Percentiles rank a stretch among this genome's conserved stretches.
Conservation (phyloP, 331 rosid genomes). For the Spiraea crenata region DNA sequence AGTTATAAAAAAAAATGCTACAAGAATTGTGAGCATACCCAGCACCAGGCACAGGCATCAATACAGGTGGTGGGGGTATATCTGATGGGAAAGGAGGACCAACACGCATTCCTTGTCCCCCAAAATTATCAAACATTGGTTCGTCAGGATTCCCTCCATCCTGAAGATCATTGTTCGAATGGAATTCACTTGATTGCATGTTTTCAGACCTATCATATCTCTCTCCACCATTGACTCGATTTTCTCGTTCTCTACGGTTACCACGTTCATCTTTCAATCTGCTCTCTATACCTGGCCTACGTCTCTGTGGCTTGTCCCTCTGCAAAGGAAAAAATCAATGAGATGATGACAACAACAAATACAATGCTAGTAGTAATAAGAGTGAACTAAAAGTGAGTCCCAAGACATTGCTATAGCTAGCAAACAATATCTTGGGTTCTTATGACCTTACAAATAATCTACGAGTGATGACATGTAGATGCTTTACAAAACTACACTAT, state of each 20-base stretch:
- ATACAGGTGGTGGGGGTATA: constrained; percentile 81
- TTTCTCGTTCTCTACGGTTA: constrained; percentile 70
- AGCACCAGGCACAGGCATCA: constrained; percentile 99
- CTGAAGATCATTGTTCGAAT: constrained; percentile 47
- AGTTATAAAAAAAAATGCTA: too few species aligned
- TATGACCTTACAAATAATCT: too few species aligned
- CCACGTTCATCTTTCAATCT: constrained; percentile 94
- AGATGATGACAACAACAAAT: background rate
- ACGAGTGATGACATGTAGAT: too few species aligned
- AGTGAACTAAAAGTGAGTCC: too few species aligned
- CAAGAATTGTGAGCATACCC: constrained; percentile 54
- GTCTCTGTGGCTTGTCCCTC: constrained; percentile 77
- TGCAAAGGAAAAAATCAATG: constrained; percentile 28
- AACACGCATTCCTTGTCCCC: constrained; percentile 59
- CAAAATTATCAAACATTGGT: constrained; percentile 74
- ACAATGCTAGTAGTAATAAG: background rate
- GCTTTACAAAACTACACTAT: too few species aligned
- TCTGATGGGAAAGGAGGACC: constrained; percentile 78
- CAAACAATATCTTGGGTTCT: too few species aligned
- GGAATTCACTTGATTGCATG: constrained; percentile 47
- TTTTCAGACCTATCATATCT: constrained; percentile 64
- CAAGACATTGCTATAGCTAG: too few species aligned
- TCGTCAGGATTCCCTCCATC: constrained; percentile 83
- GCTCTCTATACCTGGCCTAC: constrained; percentile 62
- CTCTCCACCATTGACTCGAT: constrained; percentile 59